Base-by-base conservation (phyloP, 2,329 filamentous ascomycete genomes). In the Pyrenophora tritici-repentis region DNA sequence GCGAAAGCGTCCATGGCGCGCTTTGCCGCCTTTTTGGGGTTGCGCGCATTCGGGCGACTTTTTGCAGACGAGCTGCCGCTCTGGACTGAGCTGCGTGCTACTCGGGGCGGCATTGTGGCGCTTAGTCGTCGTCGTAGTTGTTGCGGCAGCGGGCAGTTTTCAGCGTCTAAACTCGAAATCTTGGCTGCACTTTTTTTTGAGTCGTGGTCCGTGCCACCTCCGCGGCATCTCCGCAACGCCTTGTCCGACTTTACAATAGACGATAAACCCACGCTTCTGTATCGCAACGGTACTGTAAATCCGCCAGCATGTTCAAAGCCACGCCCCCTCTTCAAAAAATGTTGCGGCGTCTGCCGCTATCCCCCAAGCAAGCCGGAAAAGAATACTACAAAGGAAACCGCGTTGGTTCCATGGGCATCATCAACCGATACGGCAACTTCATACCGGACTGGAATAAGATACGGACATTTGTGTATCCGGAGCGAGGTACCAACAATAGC, bases 311-410 rank as follows among this genome's bases (percentile, higher is more conserved):
- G 86, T 67, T 68, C 60, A 82, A 84, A 73, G 83, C 89, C 48
- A 89, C 89, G 13, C 80, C 83, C 67, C 73, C 78, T 58, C 86
- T 96, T 66, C 81, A 83, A 64, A 80, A 85, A 72, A 83, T 84
- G 50, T 83, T 91, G 67, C 84, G 86, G 75, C 91, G 93, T 70
- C 80, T 92, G 52, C 82, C 83, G 45, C 84, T 99, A 68, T 97
- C 90, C 10, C 96, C 93, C 62, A 99, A 99, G 78, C 87, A 94
- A 76, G 87, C 93, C 72, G 89, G 88, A 73, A 90, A 91, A 71
- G 93, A 92, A 63, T 99, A 87, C 84, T 99, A 99, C 85, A 97
- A 97, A 82, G 94, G 94, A 72, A 97, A 89, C 66, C 83, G 92
- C 39, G 88, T 91, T 1, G 94, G 94, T 1, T 86, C 89, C 35